Conservation (phyloP, 345 rosid genomes). For the Ceriops zippeliana region DNA sequence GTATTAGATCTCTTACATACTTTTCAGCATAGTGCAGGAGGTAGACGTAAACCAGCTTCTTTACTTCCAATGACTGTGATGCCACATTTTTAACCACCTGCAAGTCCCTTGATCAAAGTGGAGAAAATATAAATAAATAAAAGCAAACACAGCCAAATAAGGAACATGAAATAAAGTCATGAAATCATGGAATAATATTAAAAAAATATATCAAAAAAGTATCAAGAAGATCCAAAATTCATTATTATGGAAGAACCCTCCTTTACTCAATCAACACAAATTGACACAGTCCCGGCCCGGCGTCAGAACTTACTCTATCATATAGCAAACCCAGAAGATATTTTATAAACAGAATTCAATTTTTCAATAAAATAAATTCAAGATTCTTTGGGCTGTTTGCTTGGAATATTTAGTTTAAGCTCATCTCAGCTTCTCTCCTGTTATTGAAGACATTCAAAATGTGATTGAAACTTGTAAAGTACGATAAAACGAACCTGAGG, state of each 20-base stretch:
- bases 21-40: conserved; percentile 92
- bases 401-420: too few relatives aligned
- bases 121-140: background rate
- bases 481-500: conserved; percentile 57
- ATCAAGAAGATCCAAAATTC: background rate
- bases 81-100: conserved; percentile 98
- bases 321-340: too few relatives aligned
- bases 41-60: conserved; percentile 94
- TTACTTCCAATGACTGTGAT: conserved; percentile 86
- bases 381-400: too few relatives aligned
- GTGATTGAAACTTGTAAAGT: background rate
- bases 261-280: too few relatives aligned
- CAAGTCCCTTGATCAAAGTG: conserved; percentile 20
- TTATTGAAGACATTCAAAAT: background rate
- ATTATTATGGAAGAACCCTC: background rate
- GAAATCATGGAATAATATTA: background rate
- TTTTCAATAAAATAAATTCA: too few relatives aligned
- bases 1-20: conserved; percentile 34
- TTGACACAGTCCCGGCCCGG: too few relatives aligned
- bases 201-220: background rate
- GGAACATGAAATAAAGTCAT: background rate
- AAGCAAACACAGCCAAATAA: background rate
- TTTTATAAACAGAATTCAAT: too few relatives aligned
- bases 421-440: too few relatives aligned
- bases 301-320: too few relatives aligned